Base-by-base conservation (phyloP, 2,329 filamentous ascomycete genomes). In the Penicillium sumatraense region DNA sequence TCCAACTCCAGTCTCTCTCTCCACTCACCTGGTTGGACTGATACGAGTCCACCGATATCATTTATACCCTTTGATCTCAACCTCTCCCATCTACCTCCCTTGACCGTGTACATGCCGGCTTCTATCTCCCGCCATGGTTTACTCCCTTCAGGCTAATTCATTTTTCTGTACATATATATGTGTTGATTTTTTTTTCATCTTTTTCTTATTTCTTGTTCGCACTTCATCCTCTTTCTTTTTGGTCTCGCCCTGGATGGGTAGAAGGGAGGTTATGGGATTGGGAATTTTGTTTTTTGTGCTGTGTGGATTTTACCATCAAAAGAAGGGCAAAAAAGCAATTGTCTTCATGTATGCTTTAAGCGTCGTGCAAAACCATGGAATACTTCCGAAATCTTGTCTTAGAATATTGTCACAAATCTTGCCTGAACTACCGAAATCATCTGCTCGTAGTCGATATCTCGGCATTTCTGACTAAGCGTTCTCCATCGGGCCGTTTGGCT, bases 161-260 rank as follows among this genome's bases (percentile, higher is more conserved):
- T 64, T 49, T 58, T 58, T 56, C 49, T 66, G 62, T 66, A 66
- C 45, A 66, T 66, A 66, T 64, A 65, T 52, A 59, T 56, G 31
- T 51, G 47, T 53, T 45, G 29, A 5, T 3, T 31, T 31, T 31
- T 49, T 51, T 56, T 56, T 27, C 18, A 20, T 21, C 13, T 40
- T 53, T 56, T 48, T 27, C 13, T n/a, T 35, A 35, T 14, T 38
- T 38, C 57, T 56, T n/a, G n/a, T n/a, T n/a, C n/a, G n/a, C n/a
- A 44, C 58, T 53, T 56, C 49, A n/a, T 50, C 50, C 36, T 51
- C 48, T 56, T 57, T 29, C n/a, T 46, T 54, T 56, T 50, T 35
- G 42, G 38, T 53, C 51, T 61, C 42, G 50, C 62, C 62, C 62
- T 66, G 61, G 56, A 66, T 58, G 62, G 62, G 63, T 57, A 54